Evolutionary conservation across 371 early-diverging fungal genomes (phyloP).

Genomic region (Mortierella sp.): DNA sequence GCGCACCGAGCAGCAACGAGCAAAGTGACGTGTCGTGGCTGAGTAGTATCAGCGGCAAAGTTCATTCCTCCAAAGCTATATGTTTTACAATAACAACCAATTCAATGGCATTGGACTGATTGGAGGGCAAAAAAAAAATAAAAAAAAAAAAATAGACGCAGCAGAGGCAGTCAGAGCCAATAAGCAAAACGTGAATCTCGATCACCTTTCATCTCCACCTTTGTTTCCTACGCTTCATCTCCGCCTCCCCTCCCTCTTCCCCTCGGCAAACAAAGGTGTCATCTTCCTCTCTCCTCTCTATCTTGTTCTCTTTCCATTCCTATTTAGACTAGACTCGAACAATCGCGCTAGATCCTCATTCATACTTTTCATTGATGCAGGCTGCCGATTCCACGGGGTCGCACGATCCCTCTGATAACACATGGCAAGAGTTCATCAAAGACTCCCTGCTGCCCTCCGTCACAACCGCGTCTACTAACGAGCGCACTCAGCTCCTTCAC

Average conservation of each 20-base stretch:
- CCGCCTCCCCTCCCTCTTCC: neutral
- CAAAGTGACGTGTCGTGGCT: neutral
- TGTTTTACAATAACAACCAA: neutral
- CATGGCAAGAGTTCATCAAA: constrained; percentile 72
- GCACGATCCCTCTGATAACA: constrained; percentile 61
- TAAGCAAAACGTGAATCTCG: constrained; percentile 5
- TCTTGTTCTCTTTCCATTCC: neutral
- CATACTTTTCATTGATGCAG: constrained; percentile 26
- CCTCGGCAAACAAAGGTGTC: constrained; percentile 13
- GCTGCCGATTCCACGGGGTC: constrained; percentile 40
- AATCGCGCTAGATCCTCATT: neutral
- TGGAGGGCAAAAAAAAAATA: constrained; percentile 19
- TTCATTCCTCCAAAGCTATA: neutral
- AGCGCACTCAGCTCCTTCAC: constrained; percentile 69
- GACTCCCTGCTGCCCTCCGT: constrained; percentile 63
- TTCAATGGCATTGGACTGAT: constrained; percentile 17
- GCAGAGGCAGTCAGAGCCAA: constrained; percentile 1
- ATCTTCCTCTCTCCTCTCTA: neutral
- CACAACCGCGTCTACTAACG: constrained; percentile 64
- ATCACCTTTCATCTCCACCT: constrained; percentile 2
- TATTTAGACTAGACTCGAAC: neutral
- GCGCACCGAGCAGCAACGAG: too few relatives aligned
- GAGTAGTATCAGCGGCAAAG: neutral
- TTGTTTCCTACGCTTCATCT: neutral
- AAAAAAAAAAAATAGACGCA: constrained; percentile 13